Evolutionary conservation across 768 basidiomycete genomes (phyloP), one percentile per base, ranked within the genome.

Genomic region (Naganishia kalamii): DNA sequence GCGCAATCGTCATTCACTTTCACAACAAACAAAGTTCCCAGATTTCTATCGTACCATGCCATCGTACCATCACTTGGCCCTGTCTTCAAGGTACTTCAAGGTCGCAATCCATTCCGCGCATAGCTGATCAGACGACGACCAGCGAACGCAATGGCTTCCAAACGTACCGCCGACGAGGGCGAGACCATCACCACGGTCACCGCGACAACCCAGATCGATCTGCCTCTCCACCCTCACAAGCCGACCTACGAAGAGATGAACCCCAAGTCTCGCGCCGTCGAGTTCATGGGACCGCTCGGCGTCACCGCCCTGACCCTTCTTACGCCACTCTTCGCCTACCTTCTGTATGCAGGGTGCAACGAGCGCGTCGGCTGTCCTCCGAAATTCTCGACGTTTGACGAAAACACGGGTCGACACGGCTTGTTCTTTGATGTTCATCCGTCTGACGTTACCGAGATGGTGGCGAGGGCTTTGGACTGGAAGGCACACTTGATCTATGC

Each of bases 391-490:
- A 23, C 60, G 15, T 62, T 46, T 46, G 47, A 62, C 32, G 44
- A 33, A 10, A 40, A 30, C 44, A 48, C 44, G n/a, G 30, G 61
- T 30, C 29, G 47, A 48, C 7, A 52, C 5, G 51, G 51, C 32
- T 35, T 52, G 4, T 33, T 70, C 62, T 40, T 77, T 71, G 74
- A 68, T 48, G 17, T 33, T 46, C 29, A 61, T 71, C 27, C 48
- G 44, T 40, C 65, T 62, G 23, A 61, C 68, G 21, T 63, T 25
- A 17, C 12, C 21, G 35, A 54, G 15, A 27, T 65, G 11, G 49
- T 64, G 87, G 82, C 80, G 48, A 77, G 81, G 21, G 82, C 96
- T 1, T 96, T 89, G 87, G 92, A 97, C 71, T 84, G 84, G 0
- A 80, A 93, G 64, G 92, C 92, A 0, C 72, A 84, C 1, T 70